A percentile compares a stretch with the other conserved stretches of the same genome.
Conservation (phyloP, 2,329 filamentous ascomycete genomes). For the Pseudogymnoascus sp. region DNA sequence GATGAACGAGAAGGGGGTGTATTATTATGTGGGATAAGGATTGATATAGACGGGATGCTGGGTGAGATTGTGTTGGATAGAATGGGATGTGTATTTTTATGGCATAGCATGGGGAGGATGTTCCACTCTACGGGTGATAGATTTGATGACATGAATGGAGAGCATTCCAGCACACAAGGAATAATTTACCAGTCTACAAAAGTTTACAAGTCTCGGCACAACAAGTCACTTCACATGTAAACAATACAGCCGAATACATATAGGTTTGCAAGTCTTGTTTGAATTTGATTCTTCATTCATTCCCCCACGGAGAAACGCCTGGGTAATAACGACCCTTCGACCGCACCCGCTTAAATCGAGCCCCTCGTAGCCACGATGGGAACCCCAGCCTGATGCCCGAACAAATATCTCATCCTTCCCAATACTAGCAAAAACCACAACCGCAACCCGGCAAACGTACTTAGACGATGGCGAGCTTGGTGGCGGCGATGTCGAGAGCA, state of each 20-base stretch:
- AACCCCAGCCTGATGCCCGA: constrained; percentile 6
- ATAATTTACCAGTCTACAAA: background rate
- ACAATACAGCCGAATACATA: background rate
- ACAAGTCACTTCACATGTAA: background rate
- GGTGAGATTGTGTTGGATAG: background rate
- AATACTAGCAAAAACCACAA: constrained; percentile 30
- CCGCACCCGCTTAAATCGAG: background rate
- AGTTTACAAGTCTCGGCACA: background rate
- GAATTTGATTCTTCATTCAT: constrained; percentile 10
- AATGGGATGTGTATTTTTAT: constrained; percentile 10
- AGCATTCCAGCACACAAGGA: background rate
- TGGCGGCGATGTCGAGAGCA: constrained; percentile 97
- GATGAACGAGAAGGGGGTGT: background rate
- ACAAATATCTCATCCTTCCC: constrained; percentile 17
- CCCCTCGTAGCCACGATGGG: background rate
- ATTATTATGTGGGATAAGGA: background rate
- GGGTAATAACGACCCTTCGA: constrained; percentile 6
- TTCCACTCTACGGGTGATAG: background rate
- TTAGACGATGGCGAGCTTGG: constrained; percentile 98
- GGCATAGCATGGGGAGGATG: background rate
- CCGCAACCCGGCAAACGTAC: constrained; percentile 38
- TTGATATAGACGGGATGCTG: background rate
- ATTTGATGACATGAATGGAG: background rate
- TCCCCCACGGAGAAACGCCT: constrained; percentile 3
- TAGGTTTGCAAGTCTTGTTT: constrained; percentile 6